Conservation (phyloP, 176 grass and related monocot species). For the Paspalum vaginatum region DNA sequence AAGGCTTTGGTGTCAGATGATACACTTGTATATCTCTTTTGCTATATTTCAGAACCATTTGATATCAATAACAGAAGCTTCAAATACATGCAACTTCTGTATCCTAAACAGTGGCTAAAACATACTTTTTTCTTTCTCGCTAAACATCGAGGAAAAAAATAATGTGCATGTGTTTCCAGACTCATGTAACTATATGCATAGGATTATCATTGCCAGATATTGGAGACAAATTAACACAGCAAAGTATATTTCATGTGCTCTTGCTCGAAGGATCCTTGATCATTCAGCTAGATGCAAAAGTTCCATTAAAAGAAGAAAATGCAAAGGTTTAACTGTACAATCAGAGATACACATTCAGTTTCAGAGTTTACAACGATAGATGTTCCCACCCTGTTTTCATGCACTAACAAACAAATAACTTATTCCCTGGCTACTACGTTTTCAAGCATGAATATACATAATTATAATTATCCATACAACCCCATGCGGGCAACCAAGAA, state of each 20-base stretch:
- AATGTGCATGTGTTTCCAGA: not conserved
- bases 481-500: not conserved
- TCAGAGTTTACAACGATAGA: not conserved
- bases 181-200: not conserved
- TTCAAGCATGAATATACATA: constrained; percentile 6
- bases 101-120: not conserved
- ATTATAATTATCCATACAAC: constrained; percentile 18
- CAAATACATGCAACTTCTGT: not conserved
- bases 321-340: not conserved
- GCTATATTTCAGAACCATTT: not conserved
- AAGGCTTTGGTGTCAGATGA: not conserved
- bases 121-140: not conserved
- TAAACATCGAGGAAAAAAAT: not conserved
- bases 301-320: not conserved
- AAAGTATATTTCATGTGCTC: not conserved
- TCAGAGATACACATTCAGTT: not conserved
- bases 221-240: not conserved
- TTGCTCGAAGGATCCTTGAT: not conserved
- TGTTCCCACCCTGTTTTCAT: not conserved
- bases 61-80: not conserved
- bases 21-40: not conserved
- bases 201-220: not conserved
- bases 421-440: not conserved
- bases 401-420: constrained; percentile 5
- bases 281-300: not conserved